Conservation (phyloP, 352 stramenopile species). For the Pythium vanterpoolii region DNA sequence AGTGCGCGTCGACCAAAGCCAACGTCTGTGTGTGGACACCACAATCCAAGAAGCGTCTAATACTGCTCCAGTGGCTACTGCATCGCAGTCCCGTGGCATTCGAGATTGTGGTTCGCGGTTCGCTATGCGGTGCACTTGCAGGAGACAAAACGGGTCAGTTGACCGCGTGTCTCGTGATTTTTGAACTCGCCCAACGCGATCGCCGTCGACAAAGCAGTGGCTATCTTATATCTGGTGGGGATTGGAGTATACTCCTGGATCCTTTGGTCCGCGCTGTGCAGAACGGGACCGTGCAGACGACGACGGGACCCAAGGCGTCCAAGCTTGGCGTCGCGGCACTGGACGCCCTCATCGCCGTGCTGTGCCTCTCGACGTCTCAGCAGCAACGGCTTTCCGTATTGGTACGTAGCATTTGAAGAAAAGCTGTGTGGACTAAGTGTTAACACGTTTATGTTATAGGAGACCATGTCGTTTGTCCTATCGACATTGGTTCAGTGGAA, state of each 20-base stretch:
- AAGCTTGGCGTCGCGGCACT: constrained; percentile 49
- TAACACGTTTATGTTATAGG: not conserved
- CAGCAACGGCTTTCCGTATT: not conserved
- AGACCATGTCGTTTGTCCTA: not conserved
- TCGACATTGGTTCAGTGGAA: constrained; percentile 12
- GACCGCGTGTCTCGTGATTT: constrained; percentile 48
- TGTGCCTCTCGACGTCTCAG: constrained; percentile 21
- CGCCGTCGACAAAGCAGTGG: not conserved
- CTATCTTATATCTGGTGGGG: not conserved
- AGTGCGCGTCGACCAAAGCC: constrained; percentile 38
- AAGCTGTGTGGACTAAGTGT: not conserved
- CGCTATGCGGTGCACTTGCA: constrained; percentile 20
- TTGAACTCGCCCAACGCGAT: constrained; percentile 53
- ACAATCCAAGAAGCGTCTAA: constrained; percentile 43
- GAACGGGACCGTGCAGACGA: constrained; percentile 6
- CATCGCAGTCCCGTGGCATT: not conserved
- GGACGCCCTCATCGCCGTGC: constrained; percentile 48
- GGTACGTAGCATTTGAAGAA: not conserved
- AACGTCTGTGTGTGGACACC: constrained; percentile 59
- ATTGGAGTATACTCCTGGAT: constrained; percentile 1
- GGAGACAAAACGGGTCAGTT: constrained; percentile 51
- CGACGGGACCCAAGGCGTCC: constrained; percentile 37
- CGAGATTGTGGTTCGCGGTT: constrained; percentile 30
- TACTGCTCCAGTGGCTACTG: constrained; percentile 57
- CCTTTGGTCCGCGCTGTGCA: constrained; percentile 5